A percentile compares a stretch with the other conserved stretches of the same genome.
phyloP scores from a whole-genome alignment of 352 stramenopile species.

The Pythium rhizo-oryzae region DNA sequence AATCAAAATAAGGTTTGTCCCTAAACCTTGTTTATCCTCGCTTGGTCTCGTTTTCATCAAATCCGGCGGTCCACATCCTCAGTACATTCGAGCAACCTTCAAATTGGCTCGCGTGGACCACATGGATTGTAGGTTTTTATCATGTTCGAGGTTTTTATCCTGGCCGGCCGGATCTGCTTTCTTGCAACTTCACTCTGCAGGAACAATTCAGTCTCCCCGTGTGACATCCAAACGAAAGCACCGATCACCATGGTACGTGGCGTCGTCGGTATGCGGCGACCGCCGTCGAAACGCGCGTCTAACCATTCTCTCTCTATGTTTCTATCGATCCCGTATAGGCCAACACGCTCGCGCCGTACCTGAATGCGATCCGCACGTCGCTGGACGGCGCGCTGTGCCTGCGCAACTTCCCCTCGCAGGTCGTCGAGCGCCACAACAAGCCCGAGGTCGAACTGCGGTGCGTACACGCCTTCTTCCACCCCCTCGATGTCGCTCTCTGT shows the following conservation, averaged over 20 bases:
- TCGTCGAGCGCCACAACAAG: slow-evolving; percentile 97
- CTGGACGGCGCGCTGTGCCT: slow-evolving; percentile 93
- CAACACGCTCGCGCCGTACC: slow-evolving; percentile 91
- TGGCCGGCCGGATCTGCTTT: neutral
- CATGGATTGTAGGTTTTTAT: neutral
- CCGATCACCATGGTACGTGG: neutral
- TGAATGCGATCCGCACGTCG: slow-evolving; percentile 92
- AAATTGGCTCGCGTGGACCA: neutral
- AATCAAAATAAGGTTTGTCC: neutral
- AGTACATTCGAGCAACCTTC: neutral
- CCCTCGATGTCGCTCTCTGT: too few species aligned
- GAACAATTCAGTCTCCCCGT: slow-evolving; percentile 1
- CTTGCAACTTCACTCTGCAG: neutral
- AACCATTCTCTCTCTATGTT: neutral
- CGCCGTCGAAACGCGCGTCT: neutral
- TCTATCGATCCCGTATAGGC: slow-evolving; percentile 29
- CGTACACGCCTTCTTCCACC: slow-evolving; percentile 8
- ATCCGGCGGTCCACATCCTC: neutral
- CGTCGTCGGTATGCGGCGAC: neutral
- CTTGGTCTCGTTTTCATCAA: neutral
- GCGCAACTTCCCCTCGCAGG: slow-evolving; percentile 96
- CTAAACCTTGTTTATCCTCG: neutral
- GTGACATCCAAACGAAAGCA: neutral
- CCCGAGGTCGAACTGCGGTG: slow-evolving; percentile 93
- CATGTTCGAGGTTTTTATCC: neutral